Evolutionary conservation across 768 basidiomycete species (phyloP).

Genomic region (Hebeloma cylindrosporum): DNA sequence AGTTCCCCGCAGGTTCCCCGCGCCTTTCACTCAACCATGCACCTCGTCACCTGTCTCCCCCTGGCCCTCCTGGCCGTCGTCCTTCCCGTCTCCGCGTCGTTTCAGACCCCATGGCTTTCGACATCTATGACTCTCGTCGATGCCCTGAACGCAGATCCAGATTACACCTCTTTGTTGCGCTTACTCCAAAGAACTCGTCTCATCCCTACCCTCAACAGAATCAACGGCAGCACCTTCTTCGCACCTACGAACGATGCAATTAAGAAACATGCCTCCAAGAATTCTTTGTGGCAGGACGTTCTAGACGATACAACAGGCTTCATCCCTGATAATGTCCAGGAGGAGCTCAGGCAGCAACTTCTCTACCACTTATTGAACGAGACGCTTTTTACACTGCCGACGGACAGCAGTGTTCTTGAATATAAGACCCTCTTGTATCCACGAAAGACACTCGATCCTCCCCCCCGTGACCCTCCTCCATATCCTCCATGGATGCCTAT

Average conservation of each 20-base stretch:
- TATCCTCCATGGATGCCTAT: constrained; percentile 84
- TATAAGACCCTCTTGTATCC: constrained; percentile 74
- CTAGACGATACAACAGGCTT: constrained; percentile 38
- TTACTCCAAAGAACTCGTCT: constrained; percentile 85
- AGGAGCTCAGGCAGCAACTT: constrained; percentile 83
- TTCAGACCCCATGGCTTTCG: too few species aligned
- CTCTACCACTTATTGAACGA: constrained; percentile 94
- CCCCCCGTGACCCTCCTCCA: constrained; percentile 69
- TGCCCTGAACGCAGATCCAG: constrained; percentile 67
- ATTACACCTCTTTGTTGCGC: constrained; percentile 72
- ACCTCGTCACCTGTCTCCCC: constrained; percentile 21
- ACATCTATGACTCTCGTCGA: constrained; percentile 71
- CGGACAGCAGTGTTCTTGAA: constrained; percentile 38
- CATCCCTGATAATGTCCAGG: constrained; percentile 77
- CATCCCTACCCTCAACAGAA: constrained; percentile 87
- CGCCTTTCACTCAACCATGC: constrained; percentile 27
- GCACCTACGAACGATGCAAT: constrained; percentile 96
- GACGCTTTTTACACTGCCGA: constrained; percentile 51
- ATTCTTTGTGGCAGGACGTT: constrained; percentile 38
- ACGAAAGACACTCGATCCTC: constrained; percentile 52
- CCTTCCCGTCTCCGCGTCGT: too few species aligned
- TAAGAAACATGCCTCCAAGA: constrained; percentile 40
- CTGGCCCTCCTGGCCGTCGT: constrained; percentile 27
- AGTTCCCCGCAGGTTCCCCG: constrained; percentile 1
- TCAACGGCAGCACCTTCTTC: constrained; percentile 83